Conservation (phyloP, 1,284 basidiomycete species). For the Ceratobasidium sp. region DNA sequence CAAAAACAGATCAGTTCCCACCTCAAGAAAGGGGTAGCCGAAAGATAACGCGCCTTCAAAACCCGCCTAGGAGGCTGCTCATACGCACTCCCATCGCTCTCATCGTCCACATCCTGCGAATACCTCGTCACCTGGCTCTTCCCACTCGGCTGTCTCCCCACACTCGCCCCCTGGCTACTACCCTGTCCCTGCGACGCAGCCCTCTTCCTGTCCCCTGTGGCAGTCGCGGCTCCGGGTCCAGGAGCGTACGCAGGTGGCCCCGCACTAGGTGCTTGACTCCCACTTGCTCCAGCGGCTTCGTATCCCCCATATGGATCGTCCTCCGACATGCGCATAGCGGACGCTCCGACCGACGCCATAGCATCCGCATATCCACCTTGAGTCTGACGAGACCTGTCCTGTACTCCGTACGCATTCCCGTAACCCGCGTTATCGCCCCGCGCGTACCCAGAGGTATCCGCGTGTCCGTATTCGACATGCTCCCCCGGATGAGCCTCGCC, state of each 20-base stretch:
- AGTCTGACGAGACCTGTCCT: too few species aligned
- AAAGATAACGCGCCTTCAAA: constrained; percentile 36
- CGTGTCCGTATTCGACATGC: constrained; percentile 40
- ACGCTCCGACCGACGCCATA: too few species aligned
- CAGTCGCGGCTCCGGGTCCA: constrained; percentile 7
- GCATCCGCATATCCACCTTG: too few species aligned
- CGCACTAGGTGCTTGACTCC: neutral
- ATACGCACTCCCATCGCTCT: constrained; percentile 21
- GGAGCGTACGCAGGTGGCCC: constrained; percentile 22
- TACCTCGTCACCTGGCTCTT: constrained; percentile 31
- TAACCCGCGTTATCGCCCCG: too few species aligned
- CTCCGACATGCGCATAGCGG: too few species aligned
- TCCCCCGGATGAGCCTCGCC: constrained; percentile 39
- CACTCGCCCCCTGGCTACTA: neutral
- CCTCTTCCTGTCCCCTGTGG: constrained; percentile 24
- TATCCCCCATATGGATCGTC: constrained; percentile 39
- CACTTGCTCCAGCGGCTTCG: constrained; percentile 4
- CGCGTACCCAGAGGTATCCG: too few species aligned
- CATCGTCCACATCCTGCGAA: constrained; percentile 35
- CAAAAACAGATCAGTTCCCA: neutral
- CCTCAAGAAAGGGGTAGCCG: too few species aligned
- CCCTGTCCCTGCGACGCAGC: neutral
- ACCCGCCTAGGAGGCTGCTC: constrained; percentile 24
- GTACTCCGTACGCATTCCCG: too few species aligned
- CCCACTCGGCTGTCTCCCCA: constrained; percentile 25